Evolutionary conservation across 1,284 basidiomycete genomes (phyloP).

Genomic region (Takashimella koratensis): DNA sequence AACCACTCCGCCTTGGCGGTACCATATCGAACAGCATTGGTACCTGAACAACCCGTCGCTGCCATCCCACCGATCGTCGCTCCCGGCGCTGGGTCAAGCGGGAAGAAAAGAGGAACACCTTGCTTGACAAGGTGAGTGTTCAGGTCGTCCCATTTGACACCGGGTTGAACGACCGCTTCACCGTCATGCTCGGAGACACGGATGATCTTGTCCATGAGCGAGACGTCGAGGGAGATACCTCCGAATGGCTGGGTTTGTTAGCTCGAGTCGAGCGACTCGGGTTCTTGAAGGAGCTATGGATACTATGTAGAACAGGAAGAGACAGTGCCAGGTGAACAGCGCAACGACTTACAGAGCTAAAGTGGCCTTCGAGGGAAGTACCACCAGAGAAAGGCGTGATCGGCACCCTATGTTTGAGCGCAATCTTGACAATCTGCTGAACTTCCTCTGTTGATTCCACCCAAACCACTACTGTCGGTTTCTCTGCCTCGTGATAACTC

Average conservation of each 20-base stretch:
- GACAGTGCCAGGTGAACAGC: neutral
- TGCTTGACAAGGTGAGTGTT: conserved; percentile 68
- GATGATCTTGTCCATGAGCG: conserved; percentile 77
- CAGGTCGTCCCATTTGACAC: conserved; percentile 78
- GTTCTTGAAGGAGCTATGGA: too few relatives aligned
- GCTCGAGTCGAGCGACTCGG: neutral
- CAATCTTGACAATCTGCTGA: conserved; percentile 40
- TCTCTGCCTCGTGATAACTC: conserved; percentile 46
- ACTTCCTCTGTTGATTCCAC: conserved; percentile 45
- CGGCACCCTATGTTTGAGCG: conserved; percentile 40
- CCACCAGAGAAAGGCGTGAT: conserved; percentile 49
- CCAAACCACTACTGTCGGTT: conserved; percentile 50
- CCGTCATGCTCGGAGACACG: conserved; percentile 63
- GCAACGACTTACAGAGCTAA: conserved; percentile 31
- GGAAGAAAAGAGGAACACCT: conserved; percentile 81
- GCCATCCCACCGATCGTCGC: conserved; percentile 93
- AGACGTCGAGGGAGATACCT: conserved; percentile 81
- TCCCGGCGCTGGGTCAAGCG: conserved; percentile 66
- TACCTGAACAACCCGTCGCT: conserved; percentile 63
- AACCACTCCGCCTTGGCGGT: conserved; percentile 83
- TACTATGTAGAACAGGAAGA: neutral
- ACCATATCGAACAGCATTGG: conserved; percentile 84
- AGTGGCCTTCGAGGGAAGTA: conserved; percentile 48
- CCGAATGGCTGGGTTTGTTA: conserved; percentile 54
- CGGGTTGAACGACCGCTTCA: conserved; percentile 79